A percentile compares a stretch with the other conserved stretches of the same genome.
phyloP scores from a whole-genome alignment of 2,329 filamentous ascomycete species.

The Exserohilum rostratum region DNA sequence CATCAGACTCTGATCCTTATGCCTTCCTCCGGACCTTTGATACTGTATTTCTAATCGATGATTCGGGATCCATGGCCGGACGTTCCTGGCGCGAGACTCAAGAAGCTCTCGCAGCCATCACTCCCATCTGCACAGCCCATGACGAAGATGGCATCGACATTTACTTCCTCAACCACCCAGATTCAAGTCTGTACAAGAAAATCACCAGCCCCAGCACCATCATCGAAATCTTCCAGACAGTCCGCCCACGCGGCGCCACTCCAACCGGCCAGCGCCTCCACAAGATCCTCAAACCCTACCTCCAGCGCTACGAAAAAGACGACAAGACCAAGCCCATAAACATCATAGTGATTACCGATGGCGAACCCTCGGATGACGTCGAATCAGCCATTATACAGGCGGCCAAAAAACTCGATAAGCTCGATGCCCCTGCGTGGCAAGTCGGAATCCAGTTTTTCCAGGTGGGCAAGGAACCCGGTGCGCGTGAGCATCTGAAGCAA shows the following conservation, averaged over 20 bases:
- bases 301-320: conserved; percentile 60
- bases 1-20: conserved; percentile 62
- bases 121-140: conserved; percentile 79
- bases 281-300: conserved; percentile 74
- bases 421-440: conserved; percentile 78
- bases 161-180: conserved; percentile 81
- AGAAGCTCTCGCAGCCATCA: conserved; percentile 72
- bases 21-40: conserved; percentile 81
- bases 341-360: conserved; percentile 92
- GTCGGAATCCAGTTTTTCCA: conserved; percentile 96
- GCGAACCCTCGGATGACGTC: conserved; percentile 78
- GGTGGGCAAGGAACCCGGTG: conserved; percentile 74
- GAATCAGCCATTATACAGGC: conserved; percentile 68
- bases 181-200: conserved; percentile 67
- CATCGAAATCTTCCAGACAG: conserved; percentile 70
- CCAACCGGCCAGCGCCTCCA: conserved; percentile 76
- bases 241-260: conserved; percentile 70
- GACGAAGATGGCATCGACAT: conserved; percentile 88
- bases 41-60: conserved; percentile 89
- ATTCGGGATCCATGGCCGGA: conserved; percentile 85
- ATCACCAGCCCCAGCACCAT: conserved; percentile 66
- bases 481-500: conserved; percentile 68
- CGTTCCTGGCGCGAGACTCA: conserved; percentile 77
- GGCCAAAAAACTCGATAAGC: conserved; percentile 72
- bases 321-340: conserved; percentile 77